Conservation (phyloP, 257 asterid genomes). For the Leonotis leonurus region DNA sequence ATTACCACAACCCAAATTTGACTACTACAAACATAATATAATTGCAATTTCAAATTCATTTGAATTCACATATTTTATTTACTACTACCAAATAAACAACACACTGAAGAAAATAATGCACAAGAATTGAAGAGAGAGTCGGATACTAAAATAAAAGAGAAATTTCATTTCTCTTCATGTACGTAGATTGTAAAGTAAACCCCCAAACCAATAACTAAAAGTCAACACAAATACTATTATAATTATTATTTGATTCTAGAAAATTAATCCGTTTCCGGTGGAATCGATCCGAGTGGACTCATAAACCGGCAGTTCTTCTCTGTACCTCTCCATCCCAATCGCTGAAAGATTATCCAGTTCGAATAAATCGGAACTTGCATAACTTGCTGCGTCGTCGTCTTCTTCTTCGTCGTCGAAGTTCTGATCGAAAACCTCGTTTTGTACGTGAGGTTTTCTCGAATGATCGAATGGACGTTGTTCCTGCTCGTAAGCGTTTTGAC, state of each 20-base stretch:
- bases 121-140: not conserved
- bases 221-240: no score
- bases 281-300: conserved; percentile 67
- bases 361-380: conserved; percentile 78
- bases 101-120: not conserved
- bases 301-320: conserved; percentile 72
- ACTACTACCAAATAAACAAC: no score
- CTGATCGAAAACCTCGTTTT: conserved; percentile 17
- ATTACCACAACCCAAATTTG: no score
- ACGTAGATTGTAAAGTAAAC: no score
- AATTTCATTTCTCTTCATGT: no score
- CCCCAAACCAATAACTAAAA: conserved; percentile 81
- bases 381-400: conserved; percentile 69
- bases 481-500: not conserved
- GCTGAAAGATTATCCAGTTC: conserved; percentile 73
- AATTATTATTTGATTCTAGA: conserved; percentile 21
- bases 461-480: conserved; percentile 21
- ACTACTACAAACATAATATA: not conserved
- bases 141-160: no score
- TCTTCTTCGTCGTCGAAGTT: conserved; percentile 18
- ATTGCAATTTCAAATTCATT: not conserved
- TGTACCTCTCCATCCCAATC: conserved; percentile 70
- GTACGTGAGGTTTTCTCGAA: conserved; percentile 13
- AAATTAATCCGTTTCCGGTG: conserved; percentile 45
- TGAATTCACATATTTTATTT: no score